Conservation (phyloP, 139 green algal species). For the Volvox africanus region DNA sequence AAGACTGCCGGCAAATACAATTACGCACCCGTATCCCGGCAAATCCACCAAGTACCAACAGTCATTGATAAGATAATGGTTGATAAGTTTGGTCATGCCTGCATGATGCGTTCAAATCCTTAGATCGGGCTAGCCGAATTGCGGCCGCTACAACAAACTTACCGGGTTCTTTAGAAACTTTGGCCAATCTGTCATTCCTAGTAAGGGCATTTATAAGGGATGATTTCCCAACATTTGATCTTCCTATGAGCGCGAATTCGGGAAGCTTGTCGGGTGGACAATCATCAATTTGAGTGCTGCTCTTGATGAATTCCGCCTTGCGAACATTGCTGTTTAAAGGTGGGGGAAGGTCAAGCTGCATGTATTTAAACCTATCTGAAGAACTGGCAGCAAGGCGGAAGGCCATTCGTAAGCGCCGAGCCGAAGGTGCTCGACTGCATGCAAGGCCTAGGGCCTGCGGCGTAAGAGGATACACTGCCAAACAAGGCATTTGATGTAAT, state of each 20-base stretch:
- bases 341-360: conserved; percentile 47
- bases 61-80: conserved; percentile 96
- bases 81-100: conserved; percentile 96
- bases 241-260: conserved; percentile 96
- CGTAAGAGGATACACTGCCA: background rate
- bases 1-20: too few species aligned
- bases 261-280: conserved; percentile 79
- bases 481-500: too few species aligned
- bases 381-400: background rate
- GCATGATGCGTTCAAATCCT: background rate
- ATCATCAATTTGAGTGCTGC: conserved; percentile 72
- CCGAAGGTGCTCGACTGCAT: background rate
- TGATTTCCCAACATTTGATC: conserved; percentile 96
- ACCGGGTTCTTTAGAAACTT: conserved; percentile 94
- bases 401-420: background rate
- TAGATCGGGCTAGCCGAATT: background rate
- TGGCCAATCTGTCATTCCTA: conserved; percentile 78
- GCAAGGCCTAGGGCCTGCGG: conserved; percentile 8
- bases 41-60: conserved; percentile 95
- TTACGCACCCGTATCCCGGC: conserved; percentile 89
- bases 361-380: conserved; percentile 43
- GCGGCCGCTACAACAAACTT: background rate
- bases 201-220: conserved; percentile 94
- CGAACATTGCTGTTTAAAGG: conserved; percentile 27
- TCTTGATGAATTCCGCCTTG: conserved; percentile 77